Base-by-base conservation (phyloP, 2,329 filamentous ascomycete genomes). In the Fusarium anguioides region DNA sequence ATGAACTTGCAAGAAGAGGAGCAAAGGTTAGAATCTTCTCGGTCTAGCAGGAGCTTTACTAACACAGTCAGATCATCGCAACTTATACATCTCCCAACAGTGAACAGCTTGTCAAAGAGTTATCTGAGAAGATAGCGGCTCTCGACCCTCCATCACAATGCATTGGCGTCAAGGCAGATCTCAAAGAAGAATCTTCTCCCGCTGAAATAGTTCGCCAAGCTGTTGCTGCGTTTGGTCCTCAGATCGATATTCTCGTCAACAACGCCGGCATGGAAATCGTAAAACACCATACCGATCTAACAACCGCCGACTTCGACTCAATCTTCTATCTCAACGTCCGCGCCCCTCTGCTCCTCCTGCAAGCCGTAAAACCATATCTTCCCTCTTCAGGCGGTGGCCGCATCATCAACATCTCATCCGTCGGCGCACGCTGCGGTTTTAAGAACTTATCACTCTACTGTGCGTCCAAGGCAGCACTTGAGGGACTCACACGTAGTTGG, bases 401-500 rank as follows among this genome's bases (percentile, higher is more conserved):
- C 0, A 60, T 67, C 5, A 60, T 67, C 29, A 67, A 68, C 9
- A 68, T 67, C 1, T 68, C 64, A 1, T 67, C 64, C 0, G 64
- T 67, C 0, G 59, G 64, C 0, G 53, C 64, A 1, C 45, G 64
- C 1, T 48, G 60, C 11, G 64, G 64, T 2, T 67, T 67, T 26
- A 60, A 68, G 10, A 51, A 52, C 1, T 11, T 67, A 2, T 67
- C 64, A 1, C 29, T 67, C 2, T 67, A 67, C 17, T 67, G 64
- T 21, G 55, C 64, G 4, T 68, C 64, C 2, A 67, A 67, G 21
- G 64, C 64, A 9, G 64, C 64, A 11, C 24, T 67, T 1, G 64
- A 67, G 31, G 64, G 68, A 4, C 23, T 89, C 53, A 90, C 88
- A 11, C 78, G 87, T 8, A 82, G 80, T 41, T 86, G 86, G 82